Conservation (phyloP, 371 early-diverging fungal genomes). For the Mortierella sp. region DNA sequence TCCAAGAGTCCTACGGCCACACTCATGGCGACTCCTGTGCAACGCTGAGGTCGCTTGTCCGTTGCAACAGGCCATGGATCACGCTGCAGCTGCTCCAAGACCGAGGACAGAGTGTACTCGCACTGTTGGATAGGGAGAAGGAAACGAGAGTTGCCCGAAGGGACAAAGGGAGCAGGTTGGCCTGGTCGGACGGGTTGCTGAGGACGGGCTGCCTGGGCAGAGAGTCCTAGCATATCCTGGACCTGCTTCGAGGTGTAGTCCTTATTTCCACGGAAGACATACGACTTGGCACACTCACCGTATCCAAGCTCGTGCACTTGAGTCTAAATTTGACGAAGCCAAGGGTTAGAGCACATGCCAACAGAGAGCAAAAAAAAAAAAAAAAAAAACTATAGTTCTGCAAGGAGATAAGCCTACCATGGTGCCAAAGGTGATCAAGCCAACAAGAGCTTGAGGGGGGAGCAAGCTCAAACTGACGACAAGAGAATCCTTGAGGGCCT, state of each 20-base stretch:
- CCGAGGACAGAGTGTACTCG: slow-evolving; percentile 90
- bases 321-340: slow-evolving; percentile 56
- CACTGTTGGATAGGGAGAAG: slow-evolving; percentile 90
- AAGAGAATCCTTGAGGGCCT: slow-evolving; percentile 93
- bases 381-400: background rate
- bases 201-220: slow-evolving; percentile 61
- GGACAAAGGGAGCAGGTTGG: slow-evolving; percentile 55
- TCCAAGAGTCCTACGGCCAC: slow-evolving; percentile 95
- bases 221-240: slow-evolving; percentile 91
- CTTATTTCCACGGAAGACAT: slow-evolving; percentile 97
- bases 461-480: slow-evolving; percentile 88
- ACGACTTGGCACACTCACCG: slow-evolving; percentile 93
- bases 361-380: too few relatives aligned
- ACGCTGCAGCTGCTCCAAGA: slow-evolving; percentile 92
- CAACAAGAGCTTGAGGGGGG: slow-evolving; percentile 93
- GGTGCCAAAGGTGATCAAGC: slow-evolving; percentile 97
- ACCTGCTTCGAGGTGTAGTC: slow-evolving; percentile 93
- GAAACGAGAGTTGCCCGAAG: slow-evolving; percentile 62
- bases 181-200: slow-evolving; percentile 67
- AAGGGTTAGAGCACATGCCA: too few relatives aligned
- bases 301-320: slow-evolving; percentile 94
- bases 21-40: slow-evolving; percentile 96
- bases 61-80: slow-evolving; percentile 98
- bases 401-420: slow-evolving; percentile 78
- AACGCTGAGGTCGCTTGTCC: slow-evolving; percentile 93